phyloP scores from a whole-genome alignment of 2,329 filamentous ascomycete genomes.

The Diplodia scrobiculata region DNA sequence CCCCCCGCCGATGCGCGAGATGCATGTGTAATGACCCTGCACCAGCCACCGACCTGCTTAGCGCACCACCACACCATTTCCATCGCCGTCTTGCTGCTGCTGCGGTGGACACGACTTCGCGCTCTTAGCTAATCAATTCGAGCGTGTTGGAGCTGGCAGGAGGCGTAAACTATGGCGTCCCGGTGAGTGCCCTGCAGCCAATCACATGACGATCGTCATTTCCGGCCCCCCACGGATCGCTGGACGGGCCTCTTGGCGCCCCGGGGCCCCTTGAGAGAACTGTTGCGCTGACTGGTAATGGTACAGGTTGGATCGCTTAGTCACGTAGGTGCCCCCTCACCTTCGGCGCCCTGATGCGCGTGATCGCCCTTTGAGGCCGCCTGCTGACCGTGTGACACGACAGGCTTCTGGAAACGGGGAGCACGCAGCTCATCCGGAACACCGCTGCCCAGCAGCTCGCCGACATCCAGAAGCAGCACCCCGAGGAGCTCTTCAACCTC shows the following conservation, averaged over 20 bases:
- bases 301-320: constrained; percentile 46
- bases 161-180: constrained; percentile 29
- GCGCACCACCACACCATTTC: background rate
- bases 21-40: constrained; percentile 25
- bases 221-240: constrained; percentile 26
- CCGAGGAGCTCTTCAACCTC: constrained; percentile 95
- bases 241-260: constrained; percentile 29
- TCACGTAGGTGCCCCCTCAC: constrained; percentile 35
- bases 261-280: constrained; percentile 15
- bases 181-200: constrained; percentile 30
- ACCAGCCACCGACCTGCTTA: constrained; percentile 12
- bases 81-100: constrained; percentile 17
- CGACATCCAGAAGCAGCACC: constrained; percentile 97
- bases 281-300: constrained; percentile 26
- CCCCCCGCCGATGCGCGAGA: constrained; percentile 26
- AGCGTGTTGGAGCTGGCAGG: constrained; percentile 25
- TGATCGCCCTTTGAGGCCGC: constrained; percentile 12
- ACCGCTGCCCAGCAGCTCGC: constrained; percentile 96
- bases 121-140: constrained; percentile 19
- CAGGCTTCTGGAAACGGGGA: constrained; percentile 94
- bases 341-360: constrained; percentile 21
- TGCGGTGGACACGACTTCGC: constrained; percentile 26
- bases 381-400: constrained; percentile 25
- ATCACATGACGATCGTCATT: constrained; percentile 29
- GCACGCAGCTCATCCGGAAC: constrained; percentile 91